phyloP scores from a whole-genome alignment of 2,329 filamentous ascomycete species.

The Lachnellula subtilissima region DNA sequence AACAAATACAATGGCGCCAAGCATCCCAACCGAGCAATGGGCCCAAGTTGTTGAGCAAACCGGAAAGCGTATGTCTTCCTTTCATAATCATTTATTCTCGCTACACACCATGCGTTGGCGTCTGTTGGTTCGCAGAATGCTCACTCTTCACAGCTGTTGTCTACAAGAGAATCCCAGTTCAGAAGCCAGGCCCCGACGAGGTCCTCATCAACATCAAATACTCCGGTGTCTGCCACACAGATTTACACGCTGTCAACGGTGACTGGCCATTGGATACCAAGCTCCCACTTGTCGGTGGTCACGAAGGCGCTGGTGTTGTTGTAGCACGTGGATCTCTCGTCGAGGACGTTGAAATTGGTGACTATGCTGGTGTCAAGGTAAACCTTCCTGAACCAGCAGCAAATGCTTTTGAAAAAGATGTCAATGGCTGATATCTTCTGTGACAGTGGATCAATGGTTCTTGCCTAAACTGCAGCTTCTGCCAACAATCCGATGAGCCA shows the following conservation, averaged over 20 bases:
- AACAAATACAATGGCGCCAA: constrained; percentile 26
- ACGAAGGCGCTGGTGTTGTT: constrained; percentile 74
- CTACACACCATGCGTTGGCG: not conserved
- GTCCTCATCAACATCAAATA: constrained; percentile 89
- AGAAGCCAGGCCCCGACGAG: constrained; percentile 78
- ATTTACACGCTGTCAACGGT: constrained; percentile 75
- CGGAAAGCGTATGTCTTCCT: constrained; percentile 56
- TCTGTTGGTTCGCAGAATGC: not conserved
- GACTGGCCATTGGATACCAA: constrained; percentile 86
- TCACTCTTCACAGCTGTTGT: constrained; percentile 45
- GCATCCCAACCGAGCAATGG: constrained; percentile 81
- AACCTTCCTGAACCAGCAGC: not conserved
- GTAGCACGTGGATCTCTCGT: constrained; percentile 76
- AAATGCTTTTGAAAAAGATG: not conserved
- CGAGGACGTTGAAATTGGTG: constrained; percentile 72
- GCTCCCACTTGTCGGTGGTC: constrained; percentile 79
- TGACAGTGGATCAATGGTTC: constrained; percentile 79
- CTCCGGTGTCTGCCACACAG: constrained; percentile 87
- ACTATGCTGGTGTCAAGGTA: constrained; percentile 75
- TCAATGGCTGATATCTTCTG: constrained; percentile 9
- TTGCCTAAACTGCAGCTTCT: constrained; percentile 80
- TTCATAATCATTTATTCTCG: not conserved
- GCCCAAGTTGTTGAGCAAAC: constrained; percentile 84
- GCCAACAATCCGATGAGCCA: constrained; percentile 74
- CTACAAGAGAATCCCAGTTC: constrained; percentile 79